Evolutionary conservation across 2,329 filamentous ascomycete species (phyloP).

Genomic region (Fusarium tricinctum): DNA sequence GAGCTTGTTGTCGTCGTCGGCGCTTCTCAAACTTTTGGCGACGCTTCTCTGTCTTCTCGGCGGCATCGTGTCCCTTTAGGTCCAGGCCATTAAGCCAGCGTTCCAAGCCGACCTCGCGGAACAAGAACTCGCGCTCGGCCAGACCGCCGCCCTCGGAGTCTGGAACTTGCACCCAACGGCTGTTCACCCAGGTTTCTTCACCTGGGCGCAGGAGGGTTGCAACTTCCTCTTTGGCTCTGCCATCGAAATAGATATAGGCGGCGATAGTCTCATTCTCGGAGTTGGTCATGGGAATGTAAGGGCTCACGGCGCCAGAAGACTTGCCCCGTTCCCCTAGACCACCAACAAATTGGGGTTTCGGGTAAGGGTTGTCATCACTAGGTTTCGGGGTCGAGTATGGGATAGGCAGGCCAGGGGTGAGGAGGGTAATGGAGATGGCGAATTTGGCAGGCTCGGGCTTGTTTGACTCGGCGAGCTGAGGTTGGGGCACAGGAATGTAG

Average conservation of each 20-base stretch:
- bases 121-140: conserved; percentile 95
- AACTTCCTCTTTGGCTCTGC: conserved; percentile 94
- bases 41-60: conserved; percentile 90
- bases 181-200: conserved; percentile 99
- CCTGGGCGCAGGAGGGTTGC: conserved; percentile 91
- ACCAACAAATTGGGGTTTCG: conserved; percentile 85
- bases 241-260: conserved; percentile 99
- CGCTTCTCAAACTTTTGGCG: conserved; percentile 82
- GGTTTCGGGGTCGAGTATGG: conserved; percentile 93
- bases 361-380: conserved; percentile 80
- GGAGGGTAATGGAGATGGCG: conserved; percentile 95
- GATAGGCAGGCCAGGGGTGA: conserved; percentile 88
- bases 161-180: conserved; percentile 95
- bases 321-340: conserved; percentile 69
- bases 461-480: conserved; percentile 76
- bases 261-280: conserved; percentile 97
- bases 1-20: conserved; percentile 72
- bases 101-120: conserved; percentile 95
- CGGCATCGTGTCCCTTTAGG: conserved; percentile 91
- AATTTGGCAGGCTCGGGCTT: conserved; percentile 95
- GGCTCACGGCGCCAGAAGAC: conserved; percentile 72
- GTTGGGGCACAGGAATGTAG: conserved; percentile 95
- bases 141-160: conserved; percentile 92
- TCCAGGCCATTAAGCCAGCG: conserved; percentile 97
- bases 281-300: conserved; percentile 92